Conservation (phyloP, 139 green algal genomes). For the Chlamydomonas schloesseri region DNA sequence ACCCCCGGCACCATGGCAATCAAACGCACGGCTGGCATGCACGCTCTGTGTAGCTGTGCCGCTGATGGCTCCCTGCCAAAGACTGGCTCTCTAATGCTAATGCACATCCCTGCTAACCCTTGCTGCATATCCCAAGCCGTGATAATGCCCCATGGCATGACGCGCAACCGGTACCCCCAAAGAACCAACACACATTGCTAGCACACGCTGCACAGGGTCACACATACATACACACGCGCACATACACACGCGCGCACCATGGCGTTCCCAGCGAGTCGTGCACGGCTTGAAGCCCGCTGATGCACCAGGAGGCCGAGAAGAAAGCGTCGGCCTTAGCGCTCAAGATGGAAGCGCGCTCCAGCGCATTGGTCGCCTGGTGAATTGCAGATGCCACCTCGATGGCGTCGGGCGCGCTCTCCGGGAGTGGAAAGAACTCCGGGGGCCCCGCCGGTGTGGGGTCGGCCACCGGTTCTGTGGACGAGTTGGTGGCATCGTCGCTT, state of each 20-base stretch:
- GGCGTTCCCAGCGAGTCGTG: conserved; percentile 66
- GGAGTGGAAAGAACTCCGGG: conserved; percentile 26
- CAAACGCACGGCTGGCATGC: no score
- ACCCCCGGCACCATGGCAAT: no score
- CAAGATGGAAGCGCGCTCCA: conserved; percentile 59
- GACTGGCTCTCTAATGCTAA: no score
- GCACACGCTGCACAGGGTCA: no score
- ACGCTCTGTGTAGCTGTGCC: no score
- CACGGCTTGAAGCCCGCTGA: conserved; percentile 63
- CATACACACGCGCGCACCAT: conserved; percentile 61
- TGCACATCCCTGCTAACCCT: no score
- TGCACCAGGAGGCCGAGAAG: conserved; percentile 65
- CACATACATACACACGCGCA: neutral
- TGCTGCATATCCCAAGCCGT: neutral
- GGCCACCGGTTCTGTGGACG: neutral
- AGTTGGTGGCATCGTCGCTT: neutral
- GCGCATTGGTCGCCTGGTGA: conserved; percentile 45
- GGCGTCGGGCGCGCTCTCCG: neutral
- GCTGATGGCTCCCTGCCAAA: no score
- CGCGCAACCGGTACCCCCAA: no score
- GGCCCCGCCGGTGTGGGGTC: neutral
- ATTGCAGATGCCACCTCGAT: conserved; percentile 39
- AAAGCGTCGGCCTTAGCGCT: conserved; percentile 62
- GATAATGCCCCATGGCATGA: neutral
- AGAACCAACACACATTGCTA: no score